Evolutionary conservation across 768 basidiomycete species (phyloP).

Genomic region (Pleurotus platypus): DNA sequence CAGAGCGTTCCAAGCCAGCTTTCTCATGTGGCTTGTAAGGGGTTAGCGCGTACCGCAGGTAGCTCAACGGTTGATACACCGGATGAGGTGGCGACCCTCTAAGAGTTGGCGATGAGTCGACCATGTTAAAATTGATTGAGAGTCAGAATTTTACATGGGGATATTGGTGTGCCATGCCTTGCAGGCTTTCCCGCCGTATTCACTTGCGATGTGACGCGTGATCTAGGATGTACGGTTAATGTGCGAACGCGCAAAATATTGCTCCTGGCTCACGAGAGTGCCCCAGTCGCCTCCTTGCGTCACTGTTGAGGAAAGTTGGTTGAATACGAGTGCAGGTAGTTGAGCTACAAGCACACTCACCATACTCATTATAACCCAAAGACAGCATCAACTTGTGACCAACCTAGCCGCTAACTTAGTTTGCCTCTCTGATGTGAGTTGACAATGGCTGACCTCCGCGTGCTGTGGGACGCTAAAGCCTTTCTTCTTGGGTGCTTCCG

Average conservation of each 20-base stretch:
- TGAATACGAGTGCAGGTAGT: not conserved
- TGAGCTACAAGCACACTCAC: conserved; percentile 16
- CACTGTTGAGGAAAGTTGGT: conserved; percentile 23
- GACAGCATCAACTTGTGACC: conserved; percentile 45
- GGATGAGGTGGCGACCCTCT: conserved; percentile 18
- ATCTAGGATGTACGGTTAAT: conserved; percentile 14
- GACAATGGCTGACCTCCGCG: conserved; percentile 33
- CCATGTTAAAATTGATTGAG: not conserved
- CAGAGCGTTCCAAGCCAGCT: conserved; percentile 25
- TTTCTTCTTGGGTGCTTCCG: conserved; percentile 47
- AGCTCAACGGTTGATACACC: conserved; percentile 18
- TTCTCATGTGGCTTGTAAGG: conserved; percentile 28
- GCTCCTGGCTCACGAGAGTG: conserved; percentile 3
- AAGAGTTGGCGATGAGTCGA: not conserved
- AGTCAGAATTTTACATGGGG: conserved; percentile 27
- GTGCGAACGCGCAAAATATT: not conserved
- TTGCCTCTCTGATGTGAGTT: not conserved
- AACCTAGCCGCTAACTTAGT: conserved; percentile 23
- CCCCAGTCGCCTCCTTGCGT: conserved; percentile 36
- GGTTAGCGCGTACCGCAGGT: conserved; percentile 24
- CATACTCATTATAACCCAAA: conserved; percentile 45
- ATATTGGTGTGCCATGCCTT: conserved; percentile 55
- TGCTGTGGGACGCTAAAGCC: conserved; percentile 48
- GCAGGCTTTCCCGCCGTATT: conserved; percentile 31
- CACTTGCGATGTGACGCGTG: conserved; percentile 22